phyloP scores from a whole-genome alignment of 371 early-diverging fungal genomes.

The Batkoa obscura region DNA sequence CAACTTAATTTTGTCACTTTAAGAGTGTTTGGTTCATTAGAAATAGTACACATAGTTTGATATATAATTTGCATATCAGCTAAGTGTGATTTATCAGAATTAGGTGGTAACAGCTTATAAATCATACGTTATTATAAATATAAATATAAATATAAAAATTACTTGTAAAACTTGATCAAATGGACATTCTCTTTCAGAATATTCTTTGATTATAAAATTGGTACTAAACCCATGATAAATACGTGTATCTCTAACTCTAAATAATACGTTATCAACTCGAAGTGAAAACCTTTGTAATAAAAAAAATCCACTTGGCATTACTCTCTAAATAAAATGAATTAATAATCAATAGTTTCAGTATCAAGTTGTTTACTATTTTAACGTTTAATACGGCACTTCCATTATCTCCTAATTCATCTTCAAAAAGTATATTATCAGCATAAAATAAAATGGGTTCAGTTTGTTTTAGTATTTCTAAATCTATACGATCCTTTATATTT shows the following conservation, averaged over 20 bases:
- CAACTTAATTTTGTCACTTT: too few relatives aligned
- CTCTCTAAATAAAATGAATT: constrained; percentile 31
- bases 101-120: too few relatives aligned
- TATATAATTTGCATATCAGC: too few relatives aligned
- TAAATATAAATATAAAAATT: too few relatives aligned
- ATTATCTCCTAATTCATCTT: constrained; percentile 92
- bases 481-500: constrained; percentile 24
- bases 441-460: constrained; percentile 80
- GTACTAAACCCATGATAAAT: constrained; percentile 68
- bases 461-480: constrained; percentile 46
- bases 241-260: constrained; percentile 73
- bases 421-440: constrained; percentile 75
- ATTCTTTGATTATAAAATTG: constrained; percentile 44
- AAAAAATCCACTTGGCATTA: constrained; percentile 83
- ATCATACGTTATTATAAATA: too few relatives aligned
- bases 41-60: too few relatives aligned
- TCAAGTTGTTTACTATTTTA: constrained; percentile 41
- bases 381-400: constrained; percentile 62
- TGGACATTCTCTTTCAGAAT: constrained; percentile 35
- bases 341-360: constrained; percentile 1
- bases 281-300: constrained; percentile 72
- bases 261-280: constrained; percentile 83
- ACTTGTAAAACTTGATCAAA: constrained; percentile 32
- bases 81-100: too few relatives aligned
- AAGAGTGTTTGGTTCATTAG: too few relatives aligned